A percentile compares a stretch with the other conserved stretches of the same genome.
phyloP scores from a whole-genome alignment of 176 grass and related monocot genomes.

The Ampelocalamus luodianensis region DNA sequence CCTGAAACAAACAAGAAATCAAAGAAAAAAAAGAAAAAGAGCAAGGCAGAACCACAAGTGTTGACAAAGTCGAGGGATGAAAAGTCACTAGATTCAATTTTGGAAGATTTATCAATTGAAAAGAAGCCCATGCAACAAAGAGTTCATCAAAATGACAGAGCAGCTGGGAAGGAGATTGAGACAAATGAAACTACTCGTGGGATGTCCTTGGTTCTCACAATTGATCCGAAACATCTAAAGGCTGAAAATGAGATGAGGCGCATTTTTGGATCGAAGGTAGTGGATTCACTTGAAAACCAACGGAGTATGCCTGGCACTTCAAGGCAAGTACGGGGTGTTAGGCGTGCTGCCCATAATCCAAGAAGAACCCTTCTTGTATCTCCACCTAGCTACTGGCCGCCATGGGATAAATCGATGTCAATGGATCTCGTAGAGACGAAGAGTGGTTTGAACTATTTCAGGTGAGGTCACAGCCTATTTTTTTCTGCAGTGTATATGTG shows the following conservation, averaged over 20 bases:
- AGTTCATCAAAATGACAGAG: conserved; percentile 45
- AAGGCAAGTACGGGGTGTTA: conserved; percentile 77
- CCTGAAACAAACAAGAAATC: conserved; percentile 73
- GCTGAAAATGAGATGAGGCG: conserved; percentile 93
- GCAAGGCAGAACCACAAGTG: conserved; percentile 48
- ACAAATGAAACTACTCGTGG: conserved; percentile 34
- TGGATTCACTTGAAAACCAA: conserved; percentile 94
- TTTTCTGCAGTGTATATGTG: neutral
- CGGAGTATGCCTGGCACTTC: conserved; percentile 59
- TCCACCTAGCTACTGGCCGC: conserved; percentile 72
- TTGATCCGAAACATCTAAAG: conserved; percentile 88
- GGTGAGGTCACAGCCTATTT: conserved; percentile 48
- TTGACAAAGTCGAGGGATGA: conserved; percentile 51
- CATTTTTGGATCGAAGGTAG: conserved; percentile 99
- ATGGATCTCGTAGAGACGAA: conserved; percentile 90
- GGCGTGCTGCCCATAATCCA: conserved; percentile 66
- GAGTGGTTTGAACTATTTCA: conserved; percentile 83
- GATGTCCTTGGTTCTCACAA: conserved; percentile 56
- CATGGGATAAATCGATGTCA: conserved; percentile 84
- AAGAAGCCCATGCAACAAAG: conserved; percentile 44
- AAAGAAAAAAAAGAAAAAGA: conserved; percentile 98
- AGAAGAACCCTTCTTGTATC: conserved; percentile 88
- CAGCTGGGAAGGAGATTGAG: conserved; percentile 57
- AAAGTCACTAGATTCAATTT: conserved; percentile 69
- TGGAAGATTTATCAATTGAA: conserved; percentile 83